phyloP scores from a whole-genome alignment of 2,329 filamentous ascomycete species.

The Leptographium galeiforme region DNA sequence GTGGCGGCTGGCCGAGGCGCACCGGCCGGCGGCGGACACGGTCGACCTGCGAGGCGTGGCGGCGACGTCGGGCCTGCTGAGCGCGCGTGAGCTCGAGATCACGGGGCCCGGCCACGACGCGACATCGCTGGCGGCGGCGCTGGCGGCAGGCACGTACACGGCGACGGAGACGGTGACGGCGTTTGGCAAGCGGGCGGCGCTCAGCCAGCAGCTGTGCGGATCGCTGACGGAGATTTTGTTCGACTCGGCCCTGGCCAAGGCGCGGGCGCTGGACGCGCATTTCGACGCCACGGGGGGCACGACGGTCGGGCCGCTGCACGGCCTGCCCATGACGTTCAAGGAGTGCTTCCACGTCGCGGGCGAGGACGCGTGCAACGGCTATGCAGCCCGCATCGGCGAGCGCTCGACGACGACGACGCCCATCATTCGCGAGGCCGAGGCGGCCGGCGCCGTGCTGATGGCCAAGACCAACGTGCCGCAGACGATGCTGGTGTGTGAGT shows the following conservation, averaged over 20 bases:
- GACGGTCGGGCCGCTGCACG: slow-evolving; percentile 23
- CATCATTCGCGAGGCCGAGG: slow-evolving; percentile 15
- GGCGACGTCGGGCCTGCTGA: slow-evolving; percentile 5
- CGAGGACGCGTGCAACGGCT: slow-evolving; percentile 7
- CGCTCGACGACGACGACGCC: slow-evolving; percentile 8
- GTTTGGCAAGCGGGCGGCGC: slow-evolving; percentile 9
- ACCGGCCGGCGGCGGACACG: slow-evolving; percentile 4
- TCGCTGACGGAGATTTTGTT: slow-evolving; percentile 29
- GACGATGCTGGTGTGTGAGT: slow-evolving; percentile 17
- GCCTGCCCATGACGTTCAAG: slow-evolving; percentile 24
- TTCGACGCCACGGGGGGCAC: slow-evolving; percentile 16
- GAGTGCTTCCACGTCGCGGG: slow-evolving; percentile 10
- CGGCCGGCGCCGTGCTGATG: slow-evolving; percentile 17
- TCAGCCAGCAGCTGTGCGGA: slow-evolving; percentile 7
- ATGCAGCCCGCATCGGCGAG: background rate
- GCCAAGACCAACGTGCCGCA: slow-evolving; percentile 16
- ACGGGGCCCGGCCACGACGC: slow-evolving; percentile 7
- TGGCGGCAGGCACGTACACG: slow-evolving; percentile 3
- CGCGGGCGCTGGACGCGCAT: slow-evolving; percentile 20
- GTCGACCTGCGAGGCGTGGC: slow-evolving; percentile 5
- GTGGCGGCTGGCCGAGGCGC: slow-evolving; percentile 6
- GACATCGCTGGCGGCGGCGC: slow-evolving; percentile 3
- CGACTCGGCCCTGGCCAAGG: slow-evolving; percentile 17
- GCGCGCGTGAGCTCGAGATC: slow-evolving; percentile 7
- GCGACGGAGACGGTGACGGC: slow-evolving; percentile 7